Evolutionary conservation across 805 yeast genomes (phyloP).

Genomic region (Saccharomycopsis sp.): DNA sequence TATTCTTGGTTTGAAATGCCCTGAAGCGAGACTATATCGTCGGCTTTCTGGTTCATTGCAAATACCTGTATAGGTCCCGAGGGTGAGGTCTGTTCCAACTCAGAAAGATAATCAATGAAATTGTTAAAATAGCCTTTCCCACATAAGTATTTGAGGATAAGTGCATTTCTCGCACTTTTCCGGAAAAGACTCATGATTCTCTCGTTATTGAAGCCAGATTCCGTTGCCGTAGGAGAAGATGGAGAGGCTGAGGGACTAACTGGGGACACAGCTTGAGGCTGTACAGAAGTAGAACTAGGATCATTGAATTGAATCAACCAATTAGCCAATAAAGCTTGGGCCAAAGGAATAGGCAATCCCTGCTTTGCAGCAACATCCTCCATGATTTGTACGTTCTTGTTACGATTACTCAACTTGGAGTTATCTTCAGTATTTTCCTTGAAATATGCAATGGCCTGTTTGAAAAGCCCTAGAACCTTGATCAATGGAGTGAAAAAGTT

Average conservation of each 20-base stretch:
- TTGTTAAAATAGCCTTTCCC: conserved; percentile 10
- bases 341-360: conserved; percentile 20
- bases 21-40: not conserved
- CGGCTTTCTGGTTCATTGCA: not conserved
- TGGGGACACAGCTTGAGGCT: not conserved
- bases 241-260: not conserved
- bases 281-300: not conserved
- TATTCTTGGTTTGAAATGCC: conserved; percentile 16
- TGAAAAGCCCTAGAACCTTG: conserved; percentile 11
- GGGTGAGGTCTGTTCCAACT: conserved; percentile 1
- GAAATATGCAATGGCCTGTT: conserved; percentile 14
- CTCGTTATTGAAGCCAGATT: conserved; percentile 7
- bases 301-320: conserved; percentile 20
- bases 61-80: not conserved
- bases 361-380: conserved; percentile 12
- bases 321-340: conserved; percentile 17
- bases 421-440: conserved; percentile 17
- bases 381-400: conserved; percentile 2
- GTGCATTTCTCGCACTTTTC: conserved; percentile 14
- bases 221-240: not conserved
- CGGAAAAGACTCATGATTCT: conserved; percentile 12
- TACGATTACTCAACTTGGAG: conserved; percentile 1
- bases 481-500: conserved; percentile 13
- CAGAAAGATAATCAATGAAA: conserved; percentile 3
- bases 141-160: conserved; percentile 5